Conservation (phyloP, 2,329 filamentous ascomycete genomes). For the Daldinia sp. region DNA sequence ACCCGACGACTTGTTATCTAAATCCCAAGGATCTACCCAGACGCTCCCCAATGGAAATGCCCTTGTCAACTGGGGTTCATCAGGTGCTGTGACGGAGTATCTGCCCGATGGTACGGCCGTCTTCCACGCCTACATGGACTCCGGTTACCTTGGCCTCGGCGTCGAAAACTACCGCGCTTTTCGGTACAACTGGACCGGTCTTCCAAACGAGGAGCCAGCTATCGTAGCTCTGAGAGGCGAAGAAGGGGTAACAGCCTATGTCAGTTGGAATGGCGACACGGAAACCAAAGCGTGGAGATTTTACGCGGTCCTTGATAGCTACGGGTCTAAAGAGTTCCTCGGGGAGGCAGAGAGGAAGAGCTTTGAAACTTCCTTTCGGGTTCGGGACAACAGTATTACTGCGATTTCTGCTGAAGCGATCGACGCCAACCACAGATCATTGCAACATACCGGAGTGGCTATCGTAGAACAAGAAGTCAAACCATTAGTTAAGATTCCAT, state of each 20-base stretch:
- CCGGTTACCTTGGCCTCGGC: conserved; percentile 28
- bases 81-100: conserved; percentile 59
- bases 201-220: conserved; percentile 51
- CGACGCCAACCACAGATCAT: conserved; percentile 33
- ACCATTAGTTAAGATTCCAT: not conserved
- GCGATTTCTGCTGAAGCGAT: conserved; percentile 42
- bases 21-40: conserved; percentile 53
- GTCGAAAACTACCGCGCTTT: conserved; percentile 43
- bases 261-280: conserved; percentile 64
- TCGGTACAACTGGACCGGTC: conserved; percentile 51
- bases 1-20: conserved; percentile 57
- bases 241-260: conserved; percentile 50
- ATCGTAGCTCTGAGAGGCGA: conserved; percentile 41
- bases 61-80: conserved; percentile 60
- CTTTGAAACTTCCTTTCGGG: conserved; percentile 53
- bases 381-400: conserved; percentile 19
- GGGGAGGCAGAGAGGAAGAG: conserved; percentile 51
- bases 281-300: conserved; percentile 59
- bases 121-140: conserved; percentile 54
- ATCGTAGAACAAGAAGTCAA: conserved; percentile 44
- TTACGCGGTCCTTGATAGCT: conserved; percentile 50
- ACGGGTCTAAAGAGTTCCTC: conserved; percentile 49
- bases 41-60: conserved; percentile 53
- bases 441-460: conserved; percentile 37
- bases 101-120: conserved; percentile 35